A percentile compares a stretch with the other conserved stretches of the same genome.
phyloP scores from a whole-genome alignment of 2,329 filamentous ascomycete species.

The Fusarium goolgardi region DNA sequence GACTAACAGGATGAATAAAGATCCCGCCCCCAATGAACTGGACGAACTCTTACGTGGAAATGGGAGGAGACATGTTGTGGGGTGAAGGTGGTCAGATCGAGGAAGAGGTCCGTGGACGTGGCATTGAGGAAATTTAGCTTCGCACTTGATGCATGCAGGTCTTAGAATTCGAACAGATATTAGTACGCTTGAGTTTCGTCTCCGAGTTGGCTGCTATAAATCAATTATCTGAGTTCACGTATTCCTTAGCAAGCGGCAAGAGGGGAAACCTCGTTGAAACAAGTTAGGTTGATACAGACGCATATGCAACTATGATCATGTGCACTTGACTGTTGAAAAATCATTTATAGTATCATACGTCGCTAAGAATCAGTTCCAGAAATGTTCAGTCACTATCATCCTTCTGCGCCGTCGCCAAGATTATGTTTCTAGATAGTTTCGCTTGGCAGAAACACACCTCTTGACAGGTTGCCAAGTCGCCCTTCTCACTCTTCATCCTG shows the following conservation, averaged over 20 bases:
- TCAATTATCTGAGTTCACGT: neutral
- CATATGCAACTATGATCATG: neutral
- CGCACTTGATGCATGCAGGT: neutral
- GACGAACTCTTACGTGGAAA: neutral
- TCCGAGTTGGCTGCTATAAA: neutral
- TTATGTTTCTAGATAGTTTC: neutral
- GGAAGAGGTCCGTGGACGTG: neutral
- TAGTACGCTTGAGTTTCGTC: neutral
- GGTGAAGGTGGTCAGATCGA: neutral
- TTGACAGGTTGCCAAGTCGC: neutral
- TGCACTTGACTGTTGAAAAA: neutral
- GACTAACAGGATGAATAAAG: neutral
- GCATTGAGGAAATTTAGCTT: neutral
- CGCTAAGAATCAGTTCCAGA: neutral
- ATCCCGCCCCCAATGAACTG: neutral
- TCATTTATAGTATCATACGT: neutral
- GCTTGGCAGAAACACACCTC: neutral
- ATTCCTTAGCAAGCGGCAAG: neutral
- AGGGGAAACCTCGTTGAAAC: neutral
- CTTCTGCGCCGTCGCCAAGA: neutral
- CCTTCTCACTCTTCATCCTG: neutral
- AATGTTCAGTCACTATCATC: neutral
- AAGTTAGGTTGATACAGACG: neutral
- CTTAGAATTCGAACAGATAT: fast-evolving
- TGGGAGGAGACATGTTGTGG: neutral